Percentiles rank a stretch among this genome's conserved stretches.
These are phyloP conservation scores for Tricholoma furcatifolium DNA, from an alignment of 768 basidiomycete species.

Conservation along the genomic window DNA sequence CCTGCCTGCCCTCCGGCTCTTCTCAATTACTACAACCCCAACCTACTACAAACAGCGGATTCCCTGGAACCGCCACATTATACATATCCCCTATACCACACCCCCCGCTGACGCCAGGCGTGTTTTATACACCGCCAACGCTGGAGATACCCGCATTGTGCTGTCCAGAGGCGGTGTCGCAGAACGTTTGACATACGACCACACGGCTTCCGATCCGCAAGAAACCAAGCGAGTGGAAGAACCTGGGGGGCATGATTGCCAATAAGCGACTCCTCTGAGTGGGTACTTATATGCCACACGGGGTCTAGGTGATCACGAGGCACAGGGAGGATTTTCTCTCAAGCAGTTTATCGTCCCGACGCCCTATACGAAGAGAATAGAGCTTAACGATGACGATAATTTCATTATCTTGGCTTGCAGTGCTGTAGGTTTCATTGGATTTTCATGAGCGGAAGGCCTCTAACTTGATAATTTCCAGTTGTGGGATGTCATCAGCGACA, in stretches of 20 bases:
- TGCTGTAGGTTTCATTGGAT: conserved; percentile 8
- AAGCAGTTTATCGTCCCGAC: conserved; percentile 15
- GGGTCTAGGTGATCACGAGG: conserved; percentile 16
- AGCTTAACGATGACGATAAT: conserved; percentile 9
- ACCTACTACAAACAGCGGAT: not conserved
- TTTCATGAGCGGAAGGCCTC: not conserved
- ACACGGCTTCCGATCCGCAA: conserved; percentile 11
- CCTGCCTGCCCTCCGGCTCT: not conserved
- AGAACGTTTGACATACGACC: conserved; percentile 15
- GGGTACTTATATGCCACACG: conserved; percentile 15
- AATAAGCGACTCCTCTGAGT: conserved; percentile 15
- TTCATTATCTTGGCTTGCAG: conserved; percentile 17
- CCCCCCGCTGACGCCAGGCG: conserved; percentile 9
- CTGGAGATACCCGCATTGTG: conserved; percentile 15
- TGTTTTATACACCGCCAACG: conserved; percentile 16
- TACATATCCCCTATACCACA: not conserved
- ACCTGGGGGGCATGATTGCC: conserved; percentile 14
- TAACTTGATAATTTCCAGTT: conserved; percentile 4
- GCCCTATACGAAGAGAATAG: conserved; percentile 6
- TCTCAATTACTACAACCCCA: conserved; percentile 9
- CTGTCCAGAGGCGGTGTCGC: conserved; percentile 11
- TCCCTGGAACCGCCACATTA: not conserved
- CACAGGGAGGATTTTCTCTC: conserved; percentile 15
- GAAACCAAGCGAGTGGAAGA: conserved; percentile 14
- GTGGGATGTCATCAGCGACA: conserved; percentile 16